Evolutionary conservation across 2,329 filamentous ascomycete genomes (phyloP).

Genomic region (Magnaporthiopsis incrustans): DNA sequence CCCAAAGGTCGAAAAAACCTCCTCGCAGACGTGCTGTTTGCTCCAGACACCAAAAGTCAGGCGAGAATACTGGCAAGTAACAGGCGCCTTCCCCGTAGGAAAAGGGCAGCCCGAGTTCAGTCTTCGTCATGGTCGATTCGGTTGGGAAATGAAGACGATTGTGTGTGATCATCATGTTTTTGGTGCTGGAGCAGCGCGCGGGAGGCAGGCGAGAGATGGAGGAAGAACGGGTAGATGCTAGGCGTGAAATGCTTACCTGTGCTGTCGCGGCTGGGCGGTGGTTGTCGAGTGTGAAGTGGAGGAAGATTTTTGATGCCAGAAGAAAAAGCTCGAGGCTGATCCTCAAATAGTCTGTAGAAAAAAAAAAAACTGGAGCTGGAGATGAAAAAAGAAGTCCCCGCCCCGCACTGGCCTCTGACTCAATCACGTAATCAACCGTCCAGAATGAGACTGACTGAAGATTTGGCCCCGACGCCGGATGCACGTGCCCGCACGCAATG

Average conservation of each 20-base stretch:
- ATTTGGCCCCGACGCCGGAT: no score
- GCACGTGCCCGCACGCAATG: no score
- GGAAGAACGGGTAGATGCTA: background rate
- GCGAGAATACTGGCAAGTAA: slow-evolving; percentile 90
- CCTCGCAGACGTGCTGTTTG: background rate
- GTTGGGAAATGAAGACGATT: slow-evolving; percentile 80
- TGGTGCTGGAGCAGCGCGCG: slow-evolving; percentile 18
- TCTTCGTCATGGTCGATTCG: slow-evolving; percentile 82
- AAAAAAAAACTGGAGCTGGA: no score
- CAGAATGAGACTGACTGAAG: no score
- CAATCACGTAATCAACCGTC: no score
- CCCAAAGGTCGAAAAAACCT: background rate
- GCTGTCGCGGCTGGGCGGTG: no score
- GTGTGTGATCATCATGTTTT: slow-evolving; percentile 60
- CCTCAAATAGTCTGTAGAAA: no score
- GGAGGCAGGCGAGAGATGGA: background rate
- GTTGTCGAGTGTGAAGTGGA: no score
- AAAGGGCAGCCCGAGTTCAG: slow-evolving; percentile 51
- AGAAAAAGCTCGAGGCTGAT: no score
- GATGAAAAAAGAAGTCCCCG: no score
- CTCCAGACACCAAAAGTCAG: slow-evolving; percentile 43
- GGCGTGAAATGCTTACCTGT: background rate
- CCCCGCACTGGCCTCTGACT: no score
- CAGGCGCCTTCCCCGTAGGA: slow-evolving; percentile 51
- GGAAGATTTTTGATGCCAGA: no score